Evolutionary conservation across 768 basidiomycete species (phyloP), one percentile per base, ranked within the genome.

Genomic region (Lanmaoa rubissima): DNA sequence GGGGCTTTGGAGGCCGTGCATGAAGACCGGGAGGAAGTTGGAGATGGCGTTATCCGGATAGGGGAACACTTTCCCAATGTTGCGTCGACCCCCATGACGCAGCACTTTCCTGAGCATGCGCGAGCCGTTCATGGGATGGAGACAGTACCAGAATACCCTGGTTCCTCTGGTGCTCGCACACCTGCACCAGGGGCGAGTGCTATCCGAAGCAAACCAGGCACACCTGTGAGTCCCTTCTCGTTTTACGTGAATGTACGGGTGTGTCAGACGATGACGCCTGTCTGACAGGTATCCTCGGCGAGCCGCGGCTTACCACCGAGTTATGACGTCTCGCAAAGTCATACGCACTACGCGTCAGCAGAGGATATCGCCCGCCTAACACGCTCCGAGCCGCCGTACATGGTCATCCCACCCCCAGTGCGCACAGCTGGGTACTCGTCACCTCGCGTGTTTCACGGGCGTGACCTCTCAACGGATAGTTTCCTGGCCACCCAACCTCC

Each of bases 361-460:
- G 75, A 74, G 40, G 66, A 61, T 42, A 12, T 66, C 13, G 42
- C 55, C 16, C 60, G 47, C 32, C 58, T 61, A 16, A 36, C 51
- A 17, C 65, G 60, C 10, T 58, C 65, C 8, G 71, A 73, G 50
- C 66, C 69, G 49, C 65, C 69, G 28, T 59, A 69, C 16, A 66
- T 70, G 67, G 53, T 73, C 34, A 73, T 76, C 59, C 78, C 77
- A 5, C 67, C 67, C 2, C 60, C 75, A 13, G 75, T 75, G 28
- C 72, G 75, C 31, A 70, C 69, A 4, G 74, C 72, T 5, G 75
- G 73, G 11, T 73, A 75, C 32, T 48, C 52, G 21, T 60, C 61
- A 31, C 61, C 61, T 9, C 64, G 42, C 21, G 24, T 28, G 12
- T 52, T 59, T 28, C 67, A 71, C 35, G 64, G 53, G 6, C 71